These are phyloP conservation scores for Metschnikowia reukaufii DNA, from an alignment of 805 yeast species.

Conservation along the genomic window DNA sequence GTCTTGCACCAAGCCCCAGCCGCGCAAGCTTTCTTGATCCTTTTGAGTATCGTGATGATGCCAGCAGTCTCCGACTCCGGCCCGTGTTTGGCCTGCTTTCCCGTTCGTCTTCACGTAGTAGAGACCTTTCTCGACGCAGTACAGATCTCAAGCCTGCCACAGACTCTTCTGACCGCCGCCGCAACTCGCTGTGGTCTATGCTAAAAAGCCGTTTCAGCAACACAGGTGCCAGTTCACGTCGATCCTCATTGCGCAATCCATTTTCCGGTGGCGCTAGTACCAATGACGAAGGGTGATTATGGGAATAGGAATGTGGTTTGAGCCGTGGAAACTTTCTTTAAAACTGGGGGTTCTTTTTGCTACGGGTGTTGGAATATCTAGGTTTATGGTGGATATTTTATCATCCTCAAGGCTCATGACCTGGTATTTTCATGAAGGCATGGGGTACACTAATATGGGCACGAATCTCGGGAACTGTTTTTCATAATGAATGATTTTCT, in stretches of 20 bases:
- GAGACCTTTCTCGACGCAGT: not conserved
- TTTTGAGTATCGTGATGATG: constrained; percentile 8
- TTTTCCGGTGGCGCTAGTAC: not conserved
- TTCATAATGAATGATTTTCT: too few relatives aligned
- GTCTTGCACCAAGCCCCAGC: not conserved
- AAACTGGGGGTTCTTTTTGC: too few relatives aligned
- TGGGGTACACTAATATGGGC: too few relatives aligned
- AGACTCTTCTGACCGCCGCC: constrained; percentile 1
- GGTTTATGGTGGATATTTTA: too few relatives aligned
- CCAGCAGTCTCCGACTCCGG: constrained; percentile 3
- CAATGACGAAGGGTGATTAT: not conserved
- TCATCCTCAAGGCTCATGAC: too few relatives aligned
- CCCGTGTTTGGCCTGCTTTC: constrained; percentile 1
- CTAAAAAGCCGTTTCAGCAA: constrained; percentile 4
- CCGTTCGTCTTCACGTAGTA: not conserved
- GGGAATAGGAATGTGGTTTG: too few relatives aligned
- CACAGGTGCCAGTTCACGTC: not conserved
- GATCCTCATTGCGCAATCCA: not conserved
- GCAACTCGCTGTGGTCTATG: constrained; percentile 9
- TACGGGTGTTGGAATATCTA: too few relatives aligned
- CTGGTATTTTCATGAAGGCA: too few relatives aligned
- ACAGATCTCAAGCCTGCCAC: not conserved
- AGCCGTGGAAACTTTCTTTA: too few relatives aligned
- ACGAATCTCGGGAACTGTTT: too few relatives aligned
- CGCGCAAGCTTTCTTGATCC: constrained; percentile 13